A percentile compares a stretch with the other conserved stretches of the same genome.
Evolutionary conservation across 108 stramenopile genomes (phyloP).

Genomic region (Halocafeteria seosinensis): DNA sequence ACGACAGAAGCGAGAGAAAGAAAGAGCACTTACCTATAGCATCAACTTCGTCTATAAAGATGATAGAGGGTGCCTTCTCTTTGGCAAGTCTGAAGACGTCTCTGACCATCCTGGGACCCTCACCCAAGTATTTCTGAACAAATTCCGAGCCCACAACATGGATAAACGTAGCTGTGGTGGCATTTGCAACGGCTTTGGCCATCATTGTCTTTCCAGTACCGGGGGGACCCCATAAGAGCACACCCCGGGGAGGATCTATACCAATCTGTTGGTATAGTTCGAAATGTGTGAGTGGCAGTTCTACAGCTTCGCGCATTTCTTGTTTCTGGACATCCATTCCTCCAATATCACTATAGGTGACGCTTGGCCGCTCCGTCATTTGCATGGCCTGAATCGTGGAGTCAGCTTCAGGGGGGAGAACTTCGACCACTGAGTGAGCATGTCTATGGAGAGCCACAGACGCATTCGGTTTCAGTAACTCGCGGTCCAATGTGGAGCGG

Average conservation of each 20-base stretch:
- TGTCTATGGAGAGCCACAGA: conserved; percentile 90
- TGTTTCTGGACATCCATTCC: conserved; percentile 97
- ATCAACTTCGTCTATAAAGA: conserved; percentile 98
- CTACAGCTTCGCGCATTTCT: conserved; percentile 96
- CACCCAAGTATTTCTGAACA: conserved; percentile 98
- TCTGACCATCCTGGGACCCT: conserved; percentile 96
- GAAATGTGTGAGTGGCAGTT: conserved; percentile 84
- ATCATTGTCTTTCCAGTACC: conserved; percentile 96
- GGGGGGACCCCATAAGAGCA: conserved; percentile 75
- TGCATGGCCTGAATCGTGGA: conserved; percentile 75
- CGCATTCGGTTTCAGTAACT: conserved; percentile 88
- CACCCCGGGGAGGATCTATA: conserved; percentile 97
- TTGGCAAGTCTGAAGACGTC: conserved; percentile 96
- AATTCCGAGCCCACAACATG: conserved; percentile 94
- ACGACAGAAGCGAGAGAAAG: no score
- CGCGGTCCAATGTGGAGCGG: conserved; percentile 81
- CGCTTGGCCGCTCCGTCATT: conserved; percentile 95
- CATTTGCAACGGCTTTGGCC: conserved; percentile 96
- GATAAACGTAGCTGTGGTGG: conserved; percentile 92
- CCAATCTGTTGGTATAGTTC: conserved; percentile 96
- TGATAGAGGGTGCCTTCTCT: conserved; percentile 85
- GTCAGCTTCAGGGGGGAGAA: conserved; percentile 92
- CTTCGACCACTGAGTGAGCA: conserved; percentile 89
- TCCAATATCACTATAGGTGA: conserved; percentile 93
- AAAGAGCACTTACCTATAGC: conserved; percentile 97